These are phyloP conservation scores for Globisporangium okanoganense DNA, from an alignment of 352 stramenopile species.

Conservation along the genomic window DNA sequence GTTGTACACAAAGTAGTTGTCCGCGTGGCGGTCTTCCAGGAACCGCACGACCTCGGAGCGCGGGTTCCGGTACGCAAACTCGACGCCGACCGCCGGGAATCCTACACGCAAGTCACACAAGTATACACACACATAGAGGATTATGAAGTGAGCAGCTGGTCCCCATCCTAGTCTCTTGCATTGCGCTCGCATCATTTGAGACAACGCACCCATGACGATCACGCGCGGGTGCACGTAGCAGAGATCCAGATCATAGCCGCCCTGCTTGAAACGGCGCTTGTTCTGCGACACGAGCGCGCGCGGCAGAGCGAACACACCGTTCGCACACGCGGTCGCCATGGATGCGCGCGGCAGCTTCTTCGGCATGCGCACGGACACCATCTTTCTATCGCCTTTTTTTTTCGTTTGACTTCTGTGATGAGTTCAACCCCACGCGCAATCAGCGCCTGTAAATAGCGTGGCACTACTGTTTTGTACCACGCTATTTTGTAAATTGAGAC, in stretches of 20 bases:
- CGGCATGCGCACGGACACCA: constrained; percentile 1
- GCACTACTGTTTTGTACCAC: not conserved
- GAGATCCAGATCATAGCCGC: constrained; percentile 68
- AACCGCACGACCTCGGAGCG: constrained; percentile 52
- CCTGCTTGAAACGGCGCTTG: constrained; percentile 57
- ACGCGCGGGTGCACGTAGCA: constrained; percentile 69
- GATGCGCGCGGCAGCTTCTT: not conserved
- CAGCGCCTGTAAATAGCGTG: not conserved
- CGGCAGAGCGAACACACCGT: constrained; percentile 39
- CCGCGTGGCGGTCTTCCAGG: constrained; percentile 39
- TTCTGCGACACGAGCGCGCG: constrained; percentile 76
- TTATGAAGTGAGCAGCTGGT: not conserved
- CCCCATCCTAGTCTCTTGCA: no score
- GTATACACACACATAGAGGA: not conserved
- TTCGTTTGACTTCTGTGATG: not conserved
- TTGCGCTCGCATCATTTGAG: not conserved
- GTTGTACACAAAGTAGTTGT: constrained; percentile 75
- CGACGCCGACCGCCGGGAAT: constrained; percentile 50
- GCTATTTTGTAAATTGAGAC: not conserved
- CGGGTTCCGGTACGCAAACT: constrained; percentile 62
- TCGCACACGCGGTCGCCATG: constrained; percentile 24
- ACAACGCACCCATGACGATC: constrained; percentile 66
- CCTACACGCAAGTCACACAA: constrained; percentile 20
- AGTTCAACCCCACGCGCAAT: not conserved
- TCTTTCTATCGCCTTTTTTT: no score